Conservation (phyloP, 208 protist genomes). For the Leishmania gerbilli region DNA sequence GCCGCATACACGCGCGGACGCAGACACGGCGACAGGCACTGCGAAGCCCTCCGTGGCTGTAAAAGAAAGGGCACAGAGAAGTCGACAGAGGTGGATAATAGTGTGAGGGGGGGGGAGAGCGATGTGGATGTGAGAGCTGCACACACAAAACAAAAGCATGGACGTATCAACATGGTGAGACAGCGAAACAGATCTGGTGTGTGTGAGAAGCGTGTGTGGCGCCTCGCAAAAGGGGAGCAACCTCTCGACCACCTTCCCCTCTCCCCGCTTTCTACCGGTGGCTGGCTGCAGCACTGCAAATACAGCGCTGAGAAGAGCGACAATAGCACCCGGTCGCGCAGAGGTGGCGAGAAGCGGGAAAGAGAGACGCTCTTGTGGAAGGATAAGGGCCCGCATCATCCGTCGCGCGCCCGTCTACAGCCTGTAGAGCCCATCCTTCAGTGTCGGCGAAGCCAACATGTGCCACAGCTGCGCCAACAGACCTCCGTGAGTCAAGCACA, state of each 20-base stretch:
- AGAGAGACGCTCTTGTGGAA: neutral
- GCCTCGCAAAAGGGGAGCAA: neutral
- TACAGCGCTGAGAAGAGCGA: neutral
- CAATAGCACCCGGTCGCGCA: neutral
- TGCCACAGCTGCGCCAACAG: neutral
- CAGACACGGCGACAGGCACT: neutral
- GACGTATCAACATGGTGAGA: neutral
- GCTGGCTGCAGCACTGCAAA: neutral
- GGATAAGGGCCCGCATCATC: neutral
- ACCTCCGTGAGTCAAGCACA: neutral
- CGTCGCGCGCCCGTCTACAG: no score
- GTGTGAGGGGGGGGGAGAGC: neutral
- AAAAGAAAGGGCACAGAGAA: neutral
- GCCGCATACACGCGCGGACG: slow-evolving; percentile 4
- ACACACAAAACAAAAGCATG: neutral
- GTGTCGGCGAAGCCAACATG: neutral
- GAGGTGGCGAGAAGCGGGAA: neutral
- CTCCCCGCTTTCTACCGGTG: neutral
- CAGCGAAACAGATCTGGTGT: neutral
- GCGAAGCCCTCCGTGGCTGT: neutral
- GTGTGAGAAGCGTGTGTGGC: neutral
- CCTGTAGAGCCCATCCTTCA: neutral
- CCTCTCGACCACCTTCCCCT: neutral
- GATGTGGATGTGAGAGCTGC: neutral
- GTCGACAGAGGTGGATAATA: neutral